phyloP scores from a whole-genome alignment of 75 land plant species.

The Ceratopteris richardii region DNA sequence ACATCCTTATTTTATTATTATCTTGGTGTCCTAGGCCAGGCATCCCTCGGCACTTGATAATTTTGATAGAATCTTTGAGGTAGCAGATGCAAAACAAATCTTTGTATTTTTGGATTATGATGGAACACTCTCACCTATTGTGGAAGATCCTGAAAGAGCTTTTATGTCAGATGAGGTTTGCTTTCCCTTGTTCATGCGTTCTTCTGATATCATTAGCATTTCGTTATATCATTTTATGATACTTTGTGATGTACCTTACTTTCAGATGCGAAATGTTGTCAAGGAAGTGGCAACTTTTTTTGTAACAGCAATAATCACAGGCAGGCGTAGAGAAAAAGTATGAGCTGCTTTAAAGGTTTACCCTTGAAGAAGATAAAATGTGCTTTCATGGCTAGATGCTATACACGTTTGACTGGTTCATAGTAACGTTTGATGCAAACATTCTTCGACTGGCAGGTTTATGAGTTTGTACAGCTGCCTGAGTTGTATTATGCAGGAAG shows the following conservation, averaged over 20 bases:
- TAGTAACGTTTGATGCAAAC: background rate
- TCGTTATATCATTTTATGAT: too few species aligned
- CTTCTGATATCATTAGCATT: too few species aligned
- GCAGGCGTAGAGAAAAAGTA: conserved; percentile 54
- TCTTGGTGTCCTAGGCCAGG: conserved; percentile 30
- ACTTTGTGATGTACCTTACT: too few species aligned
- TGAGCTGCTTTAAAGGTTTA: too few species aligned
- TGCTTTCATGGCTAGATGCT: too few species aligned
- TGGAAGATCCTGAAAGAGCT: conserved; percentile 52
- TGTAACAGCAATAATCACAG: conserved; percentile 63
- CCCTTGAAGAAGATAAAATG: too few species aligned
- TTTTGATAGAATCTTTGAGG: conserved; percentile 30
- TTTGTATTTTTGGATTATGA: conserved; percentile 55
- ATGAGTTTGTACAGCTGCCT: conserved; percentile 49
- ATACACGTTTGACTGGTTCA: background rate
- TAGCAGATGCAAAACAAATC: conserved; percentile 25
- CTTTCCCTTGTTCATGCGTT: too few species aligned
- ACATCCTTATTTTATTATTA: too few species aligned
- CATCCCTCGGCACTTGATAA: conserved; percentile 47
- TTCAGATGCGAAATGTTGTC: conserved; percentile 51
- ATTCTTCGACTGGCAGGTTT: conserved; percentile 31
- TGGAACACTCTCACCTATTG: conserved; percentile 68
- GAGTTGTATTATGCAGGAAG: conserved; percentile 69
- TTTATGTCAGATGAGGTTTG: conserved; percentile 47
- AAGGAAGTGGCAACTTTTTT: conserved; percentile 37